phyloP scores from a whole-genome alignment of 2,329 filamentous ascomycete species.

The Fusarium humuli region DNA sequence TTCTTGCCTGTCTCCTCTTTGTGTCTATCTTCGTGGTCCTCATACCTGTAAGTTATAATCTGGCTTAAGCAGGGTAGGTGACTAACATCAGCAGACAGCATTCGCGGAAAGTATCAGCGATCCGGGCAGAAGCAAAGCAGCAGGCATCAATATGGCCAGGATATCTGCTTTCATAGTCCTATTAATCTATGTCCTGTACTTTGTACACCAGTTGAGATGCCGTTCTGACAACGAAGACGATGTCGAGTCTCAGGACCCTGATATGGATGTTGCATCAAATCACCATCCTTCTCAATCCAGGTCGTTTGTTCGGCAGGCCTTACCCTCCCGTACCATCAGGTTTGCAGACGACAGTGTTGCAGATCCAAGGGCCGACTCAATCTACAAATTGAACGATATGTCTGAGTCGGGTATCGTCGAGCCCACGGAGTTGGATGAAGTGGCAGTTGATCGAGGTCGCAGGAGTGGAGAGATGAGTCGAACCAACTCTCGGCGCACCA shows the following conservation, averaged over 20 bases:
- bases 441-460: not conserved
- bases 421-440: not conserved
- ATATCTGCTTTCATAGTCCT: constrained; percentile 81
- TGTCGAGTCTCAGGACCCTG: constrained; percentile 70
- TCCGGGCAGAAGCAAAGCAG: constrained; percentile 63
- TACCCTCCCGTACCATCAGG: constrained; percentile 44
- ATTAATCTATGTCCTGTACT: constrained; percentile 77
- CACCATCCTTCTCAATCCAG: not conserved
- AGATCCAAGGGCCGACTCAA: constrained; percentile 6
- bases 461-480: not conserved
- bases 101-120: constrained; percentile 65
- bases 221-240: constrained; percentile 72
- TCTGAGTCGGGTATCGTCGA: not conserved
- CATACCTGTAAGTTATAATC: constrained; percentile 47
- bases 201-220: constrained; percentile 79
- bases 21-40: constrained; percentile 54
- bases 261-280: not conserved
- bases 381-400: not conserved
- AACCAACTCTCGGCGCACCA: no score
- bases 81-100: constrained; percentile 50
- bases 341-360: constrained; percentile 44
- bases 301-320: not conserved
- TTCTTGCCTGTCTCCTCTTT: constrained; percentile 52
- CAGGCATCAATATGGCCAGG: constrained; percentile 78
- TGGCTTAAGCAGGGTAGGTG: not conserved